A percentile compares a stretch with the other conserved stretches of the same genome.
These are phyloP conservation scores for Clonostachys rosea DNA, from an alignment of 2,329 filamentous ascomycete species.

Conservation along the genomic window DNA sequence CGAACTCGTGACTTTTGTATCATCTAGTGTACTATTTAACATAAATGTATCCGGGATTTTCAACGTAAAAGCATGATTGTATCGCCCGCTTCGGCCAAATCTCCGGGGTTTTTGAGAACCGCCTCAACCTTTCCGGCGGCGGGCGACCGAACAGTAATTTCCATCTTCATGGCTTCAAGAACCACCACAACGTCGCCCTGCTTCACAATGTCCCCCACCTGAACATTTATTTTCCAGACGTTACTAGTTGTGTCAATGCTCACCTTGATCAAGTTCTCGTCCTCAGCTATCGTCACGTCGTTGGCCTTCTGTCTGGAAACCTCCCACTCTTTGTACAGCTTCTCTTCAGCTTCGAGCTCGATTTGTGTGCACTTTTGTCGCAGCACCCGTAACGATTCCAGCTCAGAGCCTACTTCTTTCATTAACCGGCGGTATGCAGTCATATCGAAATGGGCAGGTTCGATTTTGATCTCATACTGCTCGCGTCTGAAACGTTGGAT, in stretches of 20 bases:
- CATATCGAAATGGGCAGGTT: slow-evolving; percentile 18
- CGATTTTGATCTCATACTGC: slow-evolving; percentile 17
- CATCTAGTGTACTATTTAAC: too few relatives aligned
- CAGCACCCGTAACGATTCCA: too few relatives aligned
- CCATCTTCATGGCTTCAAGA: slow-evolving; percentile 55
- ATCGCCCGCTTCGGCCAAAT: too few relatives aligned
- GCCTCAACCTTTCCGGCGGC: too few relatives aligned
- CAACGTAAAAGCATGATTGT: too few relatives aligned
- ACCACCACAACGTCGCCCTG: slow-evolving; percentile 36
- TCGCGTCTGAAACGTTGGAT: slow-evolving; percentile 15
- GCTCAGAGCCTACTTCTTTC: too few relatives aligned
- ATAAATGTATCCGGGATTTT: too few relatives aligned
- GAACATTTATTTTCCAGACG: slow-evolving; percentile 45
- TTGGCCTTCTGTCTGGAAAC: too few relatives aligned
- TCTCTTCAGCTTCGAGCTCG: slow-evolving; percentile 13
- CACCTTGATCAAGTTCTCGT: slow-evolving; percentile 8
- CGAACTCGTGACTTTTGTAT: too few relatives aligned
- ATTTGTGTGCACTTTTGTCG: too few relatives aligned
- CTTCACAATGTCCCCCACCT: slow-evolving; percentile 32
- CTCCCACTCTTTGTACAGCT: slow-evolving; percentile 19
- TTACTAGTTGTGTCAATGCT: slow-evolving; percentile 34
- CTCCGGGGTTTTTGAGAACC: too few relatives aligned
- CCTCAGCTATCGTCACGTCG: slow-evolving; percentile 5
- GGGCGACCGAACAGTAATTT: slow-evolving; percentile 23
- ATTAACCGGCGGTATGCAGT: slow-evolving; percentile 5